Evolutionary conservation across 1,284 basidiomycete species (phyloP), one percentile per base, ranked within the genome.

Genomic region (Earliella scabrosa): DNA sequence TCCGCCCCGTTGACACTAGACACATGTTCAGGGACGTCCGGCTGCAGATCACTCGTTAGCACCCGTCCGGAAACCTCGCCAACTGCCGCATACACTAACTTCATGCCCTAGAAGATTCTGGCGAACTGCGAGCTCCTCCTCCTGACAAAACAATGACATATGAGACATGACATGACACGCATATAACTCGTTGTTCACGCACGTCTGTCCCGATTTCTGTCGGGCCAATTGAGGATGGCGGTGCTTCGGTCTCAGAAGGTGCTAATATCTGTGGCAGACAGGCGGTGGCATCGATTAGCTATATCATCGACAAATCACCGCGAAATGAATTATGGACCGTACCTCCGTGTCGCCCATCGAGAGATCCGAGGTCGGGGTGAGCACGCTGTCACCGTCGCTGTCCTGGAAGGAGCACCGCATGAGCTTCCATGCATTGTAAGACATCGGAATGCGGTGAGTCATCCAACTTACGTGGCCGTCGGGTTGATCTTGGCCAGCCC

Each of bases 151-250:
- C 24, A 26, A 36, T 24, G 27, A 45, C 16, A 16, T 23, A 20
- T 24, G n/a, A 13, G 21, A 36, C n/a, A 20, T 32, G 45, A 13
- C 27, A 23, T 3, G n/a, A 13, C 13, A 11, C 8, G 24, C 14
- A 18, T 20, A 14, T 7, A 50, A 43, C 9, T 23, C 18, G 23
- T 20, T 4, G 13, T 31, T 46, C 14, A 61, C 62, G 26, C 41
- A 61, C 64, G 45, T 64, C 62, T 32, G 57, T 60, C 6, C 57
- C 63, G 44, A 24, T 36, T 18, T 61, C 61, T 24, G 60, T 55
- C 29, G 50, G 44, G 6, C 60, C 56, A 41, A 62, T 61, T 14
- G 68, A 68, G 7, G 69, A 64, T 8, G 69, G 64, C 14, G 69
- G 69, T 13, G 54, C 56, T 40, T 64, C 64, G 4, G 39, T 51